Base-by-base conservation (phyloP, 768 basidiomycete genomes). In the Gymnopilus junonius region DNA sequence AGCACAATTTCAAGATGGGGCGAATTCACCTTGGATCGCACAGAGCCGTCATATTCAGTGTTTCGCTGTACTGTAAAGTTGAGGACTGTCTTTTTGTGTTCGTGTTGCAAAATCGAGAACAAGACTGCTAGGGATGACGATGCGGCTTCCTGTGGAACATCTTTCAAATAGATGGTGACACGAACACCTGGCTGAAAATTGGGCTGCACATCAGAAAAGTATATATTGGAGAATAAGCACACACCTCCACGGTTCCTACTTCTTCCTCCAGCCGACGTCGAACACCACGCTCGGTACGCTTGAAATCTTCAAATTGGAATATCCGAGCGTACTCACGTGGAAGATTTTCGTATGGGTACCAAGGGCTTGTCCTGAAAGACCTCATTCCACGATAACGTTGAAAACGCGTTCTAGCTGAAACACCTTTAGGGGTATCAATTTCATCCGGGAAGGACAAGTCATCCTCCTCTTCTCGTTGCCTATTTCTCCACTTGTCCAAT, bases 311-410 rank as follows among this genome's bases (percentile, higher is more conserved):
- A 70, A 99, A 97, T 74, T 95, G 93, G 78, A 99, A 99, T 68
- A 98, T 97, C 42, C 91, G 85, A 2, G 91, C 94, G 70, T 99
- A 99, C 73, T 99, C 95, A 54, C 90, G 78, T 12, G 97, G 97
- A 11, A 99, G 81, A 70, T 96, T 96, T 76, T 99, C 97, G 69
- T 91, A 98, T 8, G 97, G 90, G 74, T 99, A 97, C 97, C 97
- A 99, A 37, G 93, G 94, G 72, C 93, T 95, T 6, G 97, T 99
- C 37, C 97, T 82, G 83, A 99, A 93, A 14, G 93, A 95, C 50
- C 88, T 88, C 77, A 99, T 75, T 8, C 97, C 97, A 61, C 97
- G 88, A 74, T 89, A 99, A 51, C 96, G 86, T 70, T 94, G 93
- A 79, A 99, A 99, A 11, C 97, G 87, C 10, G 83, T 84, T 17